Percentiles rank a stretch among this genome's conserved stretches.
Conservation (phyloP, 192 early-diverging fungal species). For the Powellomyces hirtus region DNA sequence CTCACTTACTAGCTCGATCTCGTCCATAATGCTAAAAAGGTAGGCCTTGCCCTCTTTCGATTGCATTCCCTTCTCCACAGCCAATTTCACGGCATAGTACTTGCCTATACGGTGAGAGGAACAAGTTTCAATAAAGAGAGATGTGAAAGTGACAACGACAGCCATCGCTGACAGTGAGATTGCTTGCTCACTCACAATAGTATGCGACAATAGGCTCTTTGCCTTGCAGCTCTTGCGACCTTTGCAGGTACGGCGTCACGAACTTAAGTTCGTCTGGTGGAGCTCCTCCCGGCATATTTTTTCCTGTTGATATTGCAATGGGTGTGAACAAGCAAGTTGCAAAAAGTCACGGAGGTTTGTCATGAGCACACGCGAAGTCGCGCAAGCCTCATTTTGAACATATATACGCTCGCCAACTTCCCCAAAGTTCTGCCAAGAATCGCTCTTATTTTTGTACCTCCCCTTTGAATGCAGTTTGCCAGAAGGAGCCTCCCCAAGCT, state of each 20-base stretch:
- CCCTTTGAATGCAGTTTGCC: no score
- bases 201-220: slow-evolving; percentile 90
- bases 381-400: no score
- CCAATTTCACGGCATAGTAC: slow-evolving; percentile 81
- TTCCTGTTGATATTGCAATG: not conserved
- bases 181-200: slow-evolving; percentile 81
- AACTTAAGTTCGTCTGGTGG: slow-evolving; percentile 44
- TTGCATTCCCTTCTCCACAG: slow-evolving; percentile 59
- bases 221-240: slow-evolving; percentile 71
- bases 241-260: slow-evolving; percentile 77
- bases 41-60: slow-evolving; percentile 58
- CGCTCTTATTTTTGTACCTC: no score
- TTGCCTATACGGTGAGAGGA: slow-evolving; percentile 60
- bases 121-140: no score
- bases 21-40: slow-evolving; percentile 68
- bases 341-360: no score
- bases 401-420: no score
- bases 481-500: no score
- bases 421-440: no score
- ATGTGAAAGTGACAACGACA: slow-evolving; percentile 1
- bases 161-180: not conserved
- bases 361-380: no score
- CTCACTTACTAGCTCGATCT: slow-evolving; percentile 69
- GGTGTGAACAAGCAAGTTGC: no score
- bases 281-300: not conserved